phyloP scores from a whole-genome alignment of 116 monocot species.

The Zostera marina region DNA sequence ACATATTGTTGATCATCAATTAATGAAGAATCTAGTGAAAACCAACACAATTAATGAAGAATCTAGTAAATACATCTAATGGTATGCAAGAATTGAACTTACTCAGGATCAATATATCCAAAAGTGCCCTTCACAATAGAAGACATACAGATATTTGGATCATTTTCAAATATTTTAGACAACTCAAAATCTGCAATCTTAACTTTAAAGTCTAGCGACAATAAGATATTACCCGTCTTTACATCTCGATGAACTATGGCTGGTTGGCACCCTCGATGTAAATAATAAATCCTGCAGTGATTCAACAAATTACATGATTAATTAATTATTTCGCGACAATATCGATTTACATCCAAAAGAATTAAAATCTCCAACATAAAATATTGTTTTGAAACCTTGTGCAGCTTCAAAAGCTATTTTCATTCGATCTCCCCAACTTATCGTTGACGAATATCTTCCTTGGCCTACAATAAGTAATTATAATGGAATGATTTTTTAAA shows the following conservation, averaged over 20 bases:
- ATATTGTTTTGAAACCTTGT: conserved; percentile 13
- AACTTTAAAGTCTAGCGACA: neutral
- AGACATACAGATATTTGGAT: conserved; percentile 29
- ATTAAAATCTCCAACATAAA: too few relatives aligned
- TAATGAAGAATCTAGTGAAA: too few relatives aligned
- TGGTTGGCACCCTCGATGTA: conserved; percentile 9
- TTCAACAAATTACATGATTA: neutral
- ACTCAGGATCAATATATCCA: conserved; percentile 65
- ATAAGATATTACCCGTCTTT: conserved; percentile 10
- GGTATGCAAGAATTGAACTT: too few relatives aligned
- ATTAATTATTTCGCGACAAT: too few relatives aligned
- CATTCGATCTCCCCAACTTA: conserved; percentile 23
- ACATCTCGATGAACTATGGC: conserved; percentile 10
- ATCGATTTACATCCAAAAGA: too few relatives aligned
- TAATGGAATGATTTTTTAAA: too few relatives aligned
- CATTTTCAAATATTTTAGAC: conserved; percentile 3
- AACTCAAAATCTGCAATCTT: conserved; percentile 12
- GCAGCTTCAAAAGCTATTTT: conserved; percentile 32
- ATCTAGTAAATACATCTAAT: too few relatives aligned
- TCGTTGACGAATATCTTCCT: neutral
- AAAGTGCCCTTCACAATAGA: conserved; percentile 51
- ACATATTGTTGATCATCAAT: too few relatives aligned
- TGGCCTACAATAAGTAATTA: too few relatives aligned
- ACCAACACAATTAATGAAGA: too few relatives aligned
- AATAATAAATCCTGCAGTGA: conserved; percentile 7